Base-by-base conservation (phyloP, 1,284 basidiomycete species). In the Porogramme epimiltina region DNA sequence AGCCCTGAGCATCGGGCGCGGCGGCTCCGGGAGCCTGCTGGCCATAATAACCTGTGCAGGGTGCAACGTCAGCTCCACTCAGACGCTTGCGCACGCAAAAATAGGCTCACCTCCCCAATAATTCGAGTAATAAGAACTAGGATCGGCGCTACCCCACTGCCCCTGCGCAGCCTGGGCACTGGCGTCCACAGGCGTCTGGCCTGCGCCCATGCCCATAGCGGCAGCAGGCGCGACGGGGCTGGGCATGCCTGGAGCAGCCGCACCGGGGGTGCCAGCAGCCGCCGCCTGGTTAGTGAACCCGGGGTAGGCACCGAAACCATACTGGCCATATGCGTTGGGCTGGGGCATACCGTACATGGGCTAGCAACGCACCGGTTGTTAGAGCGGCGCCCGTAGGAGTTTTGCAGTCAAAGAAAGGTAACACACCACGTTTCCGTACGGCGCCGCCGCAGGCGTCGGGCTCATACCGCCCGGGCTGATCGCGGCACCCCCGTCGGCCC, bases 261-360 rank as follows among this genome's bases (percentile, higher is more conserved):
- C 74, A 39, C 77, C 81, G 28, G 80, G 78, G 76, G 88, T 84
- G 23, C 83, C 87, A 48, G 83, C 81, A 48, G 78, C 79, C 36
- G 74, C 76, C 52, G 78, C 73, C 60, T 86, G 83, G 52, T 75
- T 77, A 45, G 86, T 82, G 74, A 86, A 87, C n/a, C 83, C 85
- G 34, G 79, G 76, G 62, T 91, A 91, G 26, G 77, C 84, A 61
- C 80, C 79, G 64, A 89, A 91, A 39, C 85, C 85, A 60, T 92
- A 92, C 64, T 91, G 88, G 38, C 84, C 87, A 56, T 92, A 93
- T 3, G 81, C 77, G 61, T 79, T 84, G 18, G 89, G 85, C 65
- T 91, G 88, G 5, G 90, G 90, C 81, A 93, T 89, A 56, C 89
- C 87, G 65, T 93, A 93, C 87, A 92, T 89, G 34, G 87, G 86